Evolutionary conservation across 2,329 filamentous ascomycete genomes (phyloP), one percentile per base, ranked within the genome.

Genomic region (Aspergillus sp.): DNA sequence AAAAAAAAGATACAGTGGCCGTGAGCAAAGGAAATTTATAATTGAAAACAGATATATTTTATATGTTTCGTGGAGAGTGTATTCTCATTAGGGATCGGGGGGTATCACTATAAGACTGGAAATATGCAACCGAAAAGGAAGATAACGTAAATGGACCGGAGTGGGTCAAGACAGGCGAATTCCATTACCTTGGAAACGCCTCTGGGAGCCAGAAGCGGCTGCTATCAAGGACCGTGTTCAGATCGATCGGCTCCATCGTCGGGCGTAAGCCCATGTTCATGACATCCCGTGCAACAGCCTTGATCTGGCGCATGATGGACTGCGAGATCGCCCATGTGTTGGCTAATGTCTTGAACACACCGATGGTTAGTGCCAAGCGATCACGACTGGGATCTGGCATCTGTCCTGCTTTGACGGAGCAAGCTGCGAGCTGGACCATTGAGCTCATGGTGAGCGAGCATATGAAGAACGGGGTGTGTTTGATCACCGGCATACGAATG

Each of bases 381-480:
- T 91, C 90, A 82, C 79, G 65, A 60, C 75, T 81, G 1, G 80
- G 77, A 47, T 87, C 79, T 54, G 83, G 84, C 68, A 84, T 84
- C 19, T 87, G 79, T 14, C 72, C 53, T 79, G 87, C 69, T 49
- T 76, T 78, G 66, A 80, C 79, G 6, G 84, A 86, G 85, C 91
- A 96, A 62, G 90, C 90, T 55, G 88, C 90, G 23, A 96, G 81
- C 67, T 95, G 90, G 4, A 93, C 89, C 65, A 93, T 89, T 6
- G 90, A 90, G 17, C 88, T 89, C 53, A 93, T 79, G 1, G 90
- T 90, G 50, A 95, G 79, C 40, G 90, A 87, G 69, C 90, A 95
- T 35, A 88, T 90, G 76, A 95, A 92, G 75, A 93, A 93, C 57
- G 91, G 90, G 0, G 86, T 92, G 74, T 96, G 91, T 33, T 85